Evolutionary conservation across 2,329 filamentous ascomycete species (phyloP), one percentile per base, ranked within the genome.

Genomic region (Trichophyton benhamiae): DNA sequence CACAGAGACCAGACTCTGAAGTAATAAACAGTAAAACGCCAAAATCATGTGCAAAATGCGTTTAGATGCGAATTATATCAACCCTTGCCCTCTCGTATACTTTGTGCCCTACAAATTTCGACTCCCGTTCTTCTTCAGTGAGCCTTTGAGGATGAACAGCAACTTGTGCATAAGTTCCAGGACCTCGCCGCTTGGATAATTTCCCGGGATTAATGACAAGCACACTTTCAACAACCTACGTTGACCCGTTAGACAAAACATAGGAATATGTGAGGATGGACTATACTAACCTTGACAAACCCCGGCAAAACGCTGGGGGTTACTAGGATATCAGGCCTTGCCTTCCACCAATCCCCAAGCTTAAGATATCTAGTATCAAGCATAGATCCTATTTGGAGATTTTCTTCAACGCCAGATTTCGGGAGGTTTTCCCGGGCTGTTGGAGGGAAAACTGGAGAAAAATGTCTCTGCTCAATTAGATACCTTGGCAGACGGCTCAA

Each of bases 131-230:
- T 41, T 82, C 80, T 0, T 85, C 81, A 0, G 76, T 80, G 48
- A 87, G 66, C 4, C 74, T 74, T 13, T 86, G 83, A 1, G 88
- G 85, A 65, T 88, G 82, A 5, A 97, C 76, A 20, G 83, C 83
- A 79, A 99, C 82, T 58, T 87, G 85, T 0, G 90, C 89, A 72
- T 87, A 97, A 0, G 91, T 96, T 4, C 94, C 94, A 0, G 91
- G 82, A 0, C 87, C 91, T 63, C 85, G 86, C 61, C 88, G 84
- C 75, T 95, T 96, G 15, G 90, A 94, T 38, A 96, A 76, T 58
- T 84, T 86, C 3, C 94, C 92, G 0, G 94, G 92, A 72, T 99
- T 99, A 69, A 99, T 87, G 11, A 91, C 85, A 5, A 97, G 75
- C 0, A 96, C 91, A 66, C 87, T 89, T 69, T 96, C 89, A 9